Conservation (phyloP, 768 basidiomycete genomes). For the Lentinula detonsa region DNA sequence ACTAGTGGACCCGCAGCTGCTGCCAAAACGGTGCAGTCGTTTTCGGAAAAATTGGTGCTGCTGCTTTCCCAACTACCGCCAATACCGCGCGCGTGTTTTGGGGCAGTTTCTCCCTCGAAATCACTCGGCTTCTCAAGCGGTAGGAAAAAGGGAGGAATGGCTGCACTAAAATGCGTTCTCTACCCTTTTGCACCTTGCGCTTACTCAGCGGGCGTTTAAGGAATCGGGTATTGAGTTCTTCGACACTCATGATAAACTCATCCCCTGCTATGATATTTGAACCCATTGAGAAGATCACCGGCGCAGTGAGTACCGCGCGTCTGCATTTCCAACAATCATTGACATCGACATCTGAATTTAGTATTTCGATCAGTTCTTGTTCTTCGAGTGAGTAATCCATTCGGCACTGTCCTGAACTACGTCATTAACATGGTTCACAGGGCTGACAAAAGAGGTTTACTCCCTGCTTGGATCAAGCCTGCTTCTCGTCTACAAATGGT, state of each 20-base stretch:
- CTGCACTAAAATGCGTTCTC: too few species aligned
- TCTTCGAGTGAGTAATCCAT: constrained; percentile 66
- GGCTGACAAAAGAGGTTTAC: constrained; percentile 94
- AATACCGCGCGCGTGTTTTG: too few species aligned
- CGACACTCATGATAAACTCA: constrained; percentile 96
- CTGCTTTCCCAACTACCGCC: too few species aligned
- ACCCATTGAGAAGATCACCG: constrained; percentile 99
- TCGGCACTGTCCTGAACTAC: not conserved
- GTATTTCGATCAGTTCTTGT: constrained; percentile 97
- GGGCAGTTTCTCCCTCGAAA: too few species aligned
- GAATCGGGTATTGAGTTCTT: constrained; percentile 97
- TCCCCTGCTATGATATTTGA: constrained; percentile 98
- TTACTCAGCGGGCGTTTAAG: constrained; percentile 98
- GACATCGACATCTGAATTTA: constrained; percentile 20
- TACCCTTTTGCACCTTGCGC: too few species aligned
- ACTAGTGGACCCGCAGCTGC: too few species aligned
- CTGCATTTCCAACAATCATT: not conserved
- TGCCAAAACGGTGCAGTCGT: too few species aligned
- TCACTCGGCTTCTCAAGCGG: too few species aligned
- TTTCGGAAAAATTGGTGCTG: too few species aligned
- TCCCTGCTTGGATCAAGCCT: constrained; percentile 99
- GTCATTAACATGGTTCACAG: constrained; percentile 19
- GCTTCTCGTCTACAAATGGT: constrained; percentile 99
- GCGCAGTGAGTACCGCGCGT: constrained; percentile 57
- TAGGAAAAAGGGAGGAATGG: too few species aligned